phyloP scores from a whole-genome alignment of 169 alveolate genomes.

The Perkinsus chesapeaki region DNA sequence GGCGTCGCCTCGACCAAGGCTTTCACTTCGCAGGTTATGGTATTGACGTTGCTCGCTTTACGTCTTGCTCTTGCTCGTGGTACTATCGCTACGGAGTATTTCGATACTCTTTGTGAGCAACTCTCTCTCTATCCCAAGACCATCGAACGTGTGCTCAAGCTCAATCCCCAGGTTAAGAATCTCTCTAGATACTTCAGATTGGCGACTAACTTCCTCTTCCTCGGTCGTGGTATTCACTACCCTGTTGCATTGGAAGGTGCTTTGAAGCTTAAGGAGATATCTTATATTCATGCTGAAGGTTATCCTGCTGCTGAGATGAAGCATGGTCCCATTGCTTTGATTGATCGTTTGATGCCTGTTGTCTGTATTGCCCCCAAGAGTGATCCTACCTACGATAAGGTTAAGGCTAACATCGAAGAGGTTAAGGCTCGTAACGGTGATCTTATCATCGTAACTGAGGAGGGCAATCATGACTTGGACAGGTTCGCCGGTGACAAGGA shows the following conservation, averaged over 20 bases:
- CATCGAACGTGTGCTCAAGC: not conserved
- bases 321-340: slow-evolving; percentile 90
- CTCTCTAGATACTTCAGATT: not conserved
- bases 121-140: not conserved
- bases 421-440: slow-evolving; percentile 63
- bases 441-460: slow-evolving; percentile 63
- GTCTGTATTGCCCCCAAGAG: slow-evolving; percentile 31
- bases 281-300: slow-evolving; percentile 88
- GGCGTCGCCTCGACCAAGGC: slow-evolving; percentile 96
- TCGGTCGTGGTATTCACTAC: slow-evolving; percentile 79
- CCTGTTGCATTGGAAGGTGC: slow-evolving; percentile 94
- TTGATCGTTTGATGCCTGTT: slow-evolving; percentile 49
- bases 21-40: slow-evolving; percentile 80
- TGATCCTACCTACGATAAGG: slow-evolving; percentile 28
- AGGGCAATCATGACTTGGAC: slow-evolving; percentile 27
- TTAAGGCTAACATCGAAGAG: slow-evolving; percentile 41
- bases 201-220: slow-evolving; percentile 28
- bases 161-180: not conserved
- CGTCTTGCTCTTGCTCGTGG: slow-evolving; percentile 42
- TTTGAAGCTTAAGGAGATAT: slow-evolving; percentile 86
- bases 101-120: not conserved
- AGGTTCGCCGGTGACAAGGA: slow-evolving; percentile 23
- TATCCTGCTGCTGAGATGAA: slow-evolving; percentile 88
- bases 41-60: slow-evolving; percentile 58
- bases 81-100: not conserved